Evolutionary conservation across 2,329 filamentous ascomycete genomes (phyloP), one percentile per base, ranked within the genome.

Genomic region (Sarocladium oryzae): DNA sequence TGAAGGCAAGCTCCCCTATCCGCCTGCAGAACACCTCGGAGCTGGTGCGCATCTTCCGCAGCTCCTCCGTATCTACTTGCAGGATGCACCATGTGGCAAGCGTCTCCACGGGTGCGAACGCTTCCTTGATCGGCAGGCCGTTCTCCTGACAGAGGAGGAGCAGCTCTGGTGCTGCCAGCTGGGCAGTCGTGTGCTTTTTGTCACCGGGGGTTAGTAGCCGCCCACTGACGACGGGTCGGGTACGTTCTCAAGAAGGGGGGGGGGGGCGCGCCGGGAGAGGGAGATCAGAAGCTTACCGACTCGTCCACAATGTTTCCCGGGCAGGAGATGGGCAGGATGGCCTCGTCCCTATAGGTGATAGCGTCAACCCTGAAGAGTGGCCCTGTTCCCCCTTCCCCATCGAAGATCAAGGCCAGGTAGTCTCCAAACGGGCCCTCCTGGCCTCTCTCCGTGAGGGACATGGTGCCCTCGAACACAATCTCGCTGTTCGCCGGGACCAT

Each of bases 31-130:
- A 69, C 0, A 69, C 66, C 16, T 61, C 54, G 0, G 69, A 51
- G 1, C 60, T 76, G 15, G 74, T 76, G 40, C 81, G 75, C 71
- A 81, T 74, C 8, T 73, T 69, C 26, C 76, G 75, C 8, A 85
- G 70, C 58, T 77, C 77, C 5, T 70, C 66, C 1, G 73, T 77
- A 59, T 85, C 81, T 20, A 83, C 74, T 53, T 81, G 74, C 58
- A 85, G 56, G 0, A 64, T 73, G 0, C 67, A 66, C 75, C 75
- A 78, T 1, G 69, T 76, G 0, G 71, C 73, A 52, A 75, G 70
- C 0, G 71, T 66, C 53, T 75, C 71, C 46, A 74, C 71, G 0
- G 71, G 72, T 0, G 72, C 55, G 54, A 69, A 73, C 1, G 67
- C 67, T 11, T 76, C 69, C 3, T 56, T 69, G 49, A 78, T 63